Evolutionary conservation across 176 grass and related monocot genomes (phyloP).

Genomic region (Dactylis glomerata): DNA sequence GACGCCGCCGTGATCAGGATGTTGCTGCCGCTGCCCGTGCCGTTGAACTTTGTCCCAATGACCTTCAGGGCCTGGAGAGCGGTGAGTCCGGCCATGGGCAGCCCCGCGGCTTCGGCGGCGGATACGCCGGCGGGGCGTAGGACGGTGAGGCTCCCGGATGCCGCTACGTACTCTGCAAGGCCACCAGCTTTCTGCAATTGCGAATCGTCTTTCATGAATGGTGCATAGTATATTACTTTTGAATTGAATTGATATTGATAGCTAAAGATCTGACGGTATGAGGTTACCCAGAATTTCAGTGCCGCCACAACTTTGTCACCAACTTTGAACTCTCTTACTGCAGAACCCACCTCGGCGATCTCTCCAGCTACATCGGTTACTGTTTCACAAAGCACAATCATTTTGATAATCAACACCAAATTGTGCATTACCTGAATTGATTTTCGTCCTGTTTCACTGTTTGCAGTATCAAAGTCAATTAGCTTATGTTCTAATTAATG

Average conservation of each 20-base stretch:
- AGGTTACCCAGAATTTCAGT: constrained; percentile 21
- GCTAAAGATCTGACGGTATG: background rate
- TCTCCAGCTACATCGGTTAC: constrained; percentile 38
- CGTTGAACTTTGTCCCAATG: constrained; percentile 9
- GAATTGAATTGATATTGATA: background rate
- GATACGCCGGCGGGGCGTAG: constrained; percentile 25
- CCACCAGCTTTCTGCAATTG: constrained; percentile 32
- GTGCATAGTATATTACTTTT: background rate
- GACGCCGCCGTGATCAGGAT: background rate
- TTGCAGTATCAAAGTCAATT: background rate
- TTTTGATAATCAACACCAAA: background rate
- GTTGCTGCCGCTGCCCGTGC: background rate
- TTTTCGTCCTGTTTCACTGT: background rate
- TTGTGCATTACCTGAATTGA: background rate
- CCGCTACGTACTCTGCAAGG: constrained; percentile 31
- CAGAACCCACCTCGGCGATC: constrained; percentile 31
- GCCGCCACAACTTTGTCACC: constrained; percentile 27
- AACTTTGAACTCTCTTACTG: constrained; percentile 21
- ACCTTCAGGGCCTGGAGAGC: constrained; percentile 31
- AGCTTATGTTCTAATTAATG: background rate
- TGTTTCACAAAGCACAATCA: background rate
- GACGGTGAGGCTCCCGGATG: background rate
- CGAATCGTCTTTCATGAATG: background rate
- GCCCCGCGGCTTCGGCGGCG: constrained; percentile 20
- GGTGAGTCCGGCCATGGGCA: constrained; percentile 32